Percentiles rank a stretch among this genome's conserved stretches.
phyloP scores from a whole-genome alignment of 441 rosid species.

The Erodium chrysanthum region DNA sequence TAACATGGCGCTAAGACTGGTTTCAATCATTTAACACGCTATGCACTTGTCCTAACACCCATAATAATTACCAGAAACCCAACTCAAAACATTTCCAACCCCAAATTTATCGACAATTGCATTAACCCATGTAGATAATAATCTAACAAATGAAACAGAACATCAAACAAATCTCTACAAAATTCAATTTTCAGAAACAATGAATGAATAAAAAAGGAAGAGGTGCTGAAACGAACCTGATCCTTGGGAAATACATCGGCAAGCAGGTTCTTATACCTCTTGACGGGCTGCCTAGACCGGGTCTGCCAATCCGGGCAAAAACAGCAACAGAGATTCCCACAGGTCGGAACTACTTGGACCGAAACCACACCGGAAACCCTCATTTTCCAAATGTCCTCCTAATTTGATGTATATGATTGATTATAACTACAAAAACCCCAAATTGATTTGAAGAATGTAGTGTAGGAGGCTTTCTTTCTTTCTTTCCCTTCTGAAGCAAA shows the following conservation, averaged over 20 bases:
- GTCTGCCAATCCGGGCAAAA: constrained; percentile 81
- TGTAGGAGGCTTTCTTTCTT: constrained; percentile 20
- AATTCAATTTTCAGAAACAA: neutral
- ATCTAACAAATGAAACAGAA: neutral
- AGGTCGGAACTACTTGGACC: constrained; percentile 79
- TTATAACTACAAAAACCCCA: neutral
- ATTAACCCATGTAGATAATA: neutral
- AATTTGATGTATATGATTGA: neutral
- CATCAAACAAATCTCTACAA: neutral
- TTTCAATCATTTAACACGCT: too few species aligned
- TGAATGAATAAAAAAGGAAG: neutral
- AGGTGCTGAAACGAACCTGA: constrained; percentile 40
- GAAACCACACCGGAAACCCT: constrained; percentile 69
- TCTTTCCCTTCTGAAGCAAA: constrained; percentile 43
- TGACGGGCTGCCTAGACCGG: constrained; percentile 93
- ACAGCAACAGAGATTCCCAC: constrained; percentile 77
- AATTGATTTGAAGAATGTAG: neutral
- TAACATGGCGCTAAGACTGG: too few species aligned
- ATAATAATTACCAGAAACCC: neutral
- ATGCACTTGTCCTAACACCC: neutral
- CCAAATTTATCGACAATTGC: neutral
- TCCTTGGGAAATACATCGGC: constrained; percentile 69
- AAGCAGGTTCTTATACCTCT: constrained; percentile 95
- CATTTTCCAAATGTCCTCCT: too few species aligned
- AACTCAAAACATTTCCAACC: constrained; percentile 1